A percentile compares a stretch with the other conserved stretches of the same genome.
Evolutionary conservation across 805 yeast genomes (phyloP).

Genomic region (Blastobotrys terrestris): DNA sequence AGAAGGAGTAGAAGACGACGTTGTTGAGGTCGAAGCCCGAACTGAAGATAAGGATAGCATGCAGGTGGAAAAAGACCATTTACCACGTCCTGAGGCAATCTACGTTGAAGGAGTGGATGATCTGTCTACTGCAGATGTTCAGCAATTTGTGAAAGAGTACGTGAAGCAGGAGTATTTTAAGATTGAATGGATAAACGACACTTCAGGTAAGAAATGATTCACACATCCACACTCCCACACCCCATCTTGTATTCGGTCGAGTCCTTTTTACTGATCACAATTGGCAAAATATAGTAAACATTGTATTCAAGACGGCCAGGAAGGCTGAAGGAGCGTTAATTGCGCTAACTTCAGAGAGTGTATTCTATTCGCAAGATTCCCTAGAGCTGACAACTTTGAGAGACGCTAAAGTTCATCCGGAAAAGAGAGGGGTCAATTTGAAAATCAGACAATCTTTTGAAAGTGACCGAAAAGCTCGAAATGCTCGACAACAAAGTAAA

Average conservation of each 20-base stretch:
- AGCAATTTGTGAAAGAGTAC: constrained; percentile 46
- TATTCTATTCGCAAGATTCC: constrained; percentile 18
- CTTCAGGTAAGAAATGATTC: constrained; percentile 32
- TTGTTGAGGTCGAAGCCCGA: constrained; percentile 1
- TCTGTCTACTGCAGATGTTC: constrained; percentile 54
- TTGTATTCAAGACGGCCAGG: constrained; percentile 43
- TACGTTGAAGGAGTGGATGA: constrained; percentile 55
- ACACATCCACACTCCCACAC: no score
- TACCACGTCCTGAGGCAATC: neutral
- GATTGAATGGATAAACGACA: constrained; percentile 64
- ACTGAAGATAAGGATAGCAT: constrained; percentile 2
- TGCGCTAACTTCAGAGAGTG: constrained; percentile 31
- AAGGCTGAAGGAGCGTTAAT: constrained; percentile 37
- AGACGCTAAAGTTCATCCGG: constrained; percentile 32
- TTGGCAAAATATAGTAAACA: constrained; percentile 32
- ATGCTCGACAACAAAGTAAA: constrained; percentile 52
- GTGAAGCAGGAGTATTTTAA: constrained; percentile 33
- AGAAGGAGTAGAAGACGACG: constrained; percentile 1
- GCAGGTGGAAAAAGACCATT: constrained; percentile 2
- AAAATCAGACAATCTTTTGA: constrained; percentile 45
- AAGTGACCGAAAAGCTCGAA: constrained; percentile 51
- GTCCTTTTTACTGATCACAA: neutral
- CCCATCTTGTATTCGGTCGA: no score
- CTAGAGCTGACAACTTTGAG: constrained; percentile 21
- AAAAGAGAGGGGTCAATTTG: constrained; percentile 33